Evolutionary conservation across 1,284 basidiomycete species (phyloP), one percentile per base, ranked within the genome.

Genomic region (Boletellus sp.): DNA sequence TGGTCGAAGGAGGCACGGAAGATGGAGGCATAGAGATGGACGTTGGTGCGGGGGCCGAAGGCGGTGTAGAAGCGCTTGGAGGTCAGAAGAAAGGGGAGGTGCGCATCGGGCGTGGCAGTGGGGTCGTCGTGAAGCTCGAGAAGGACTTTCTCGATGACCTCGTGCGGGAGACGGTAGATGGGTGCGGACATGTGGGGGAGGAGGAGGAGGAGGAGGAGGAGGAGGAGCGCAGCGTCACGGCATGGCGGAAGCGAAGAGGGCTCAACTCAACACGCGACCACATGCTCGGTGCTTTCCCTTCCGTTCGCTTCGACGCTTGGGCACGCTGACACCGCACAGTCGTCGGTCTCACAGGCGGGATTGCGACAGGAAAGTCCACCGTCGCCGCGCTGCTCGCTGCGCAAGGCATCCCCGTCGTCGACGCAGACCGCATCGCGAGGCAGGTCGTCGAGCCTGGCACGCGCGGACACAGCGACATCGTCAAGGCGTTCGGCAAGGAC

Each of bases 341-440:
- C 51, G 82, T 98, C 52, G 95, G 95, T 36, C 80, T 99, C 32
- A 97, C 95, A 13, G 96, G 96, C 19, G 93, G 95, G 2, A 98
- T 99, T 51, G 92, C 93, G 26, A 95, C 94, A 0, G 94, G 94
- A 46, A 98, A 98, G 69, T 96, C 93, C 4, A 91, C 93, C 14
- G 94, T 94, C 21, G 92, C 94, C 0, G 69, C 71, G 6, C 74
- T 94, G 32, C 73, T 98, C 36, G 77, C 77, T 50, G 68, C 77
- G 0, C 76, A 85, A 54, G 57, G 68, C 26, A 70, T 97, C 25
- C 89, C 93, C 13, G 73, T 98, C 55, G 79, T 98, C 58, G 96
- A 99, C 62, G 92, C 95, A 5, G 95, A 99, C 73, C 56, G 92
- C 19, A 77, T 99, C 36, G 92, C 95, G 2, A 85, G 94, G 26